phyloP scores from a whole-genome alignment of 2,329 filamentous ascomycete species.

The Hypoxylon sp. region DNA sequence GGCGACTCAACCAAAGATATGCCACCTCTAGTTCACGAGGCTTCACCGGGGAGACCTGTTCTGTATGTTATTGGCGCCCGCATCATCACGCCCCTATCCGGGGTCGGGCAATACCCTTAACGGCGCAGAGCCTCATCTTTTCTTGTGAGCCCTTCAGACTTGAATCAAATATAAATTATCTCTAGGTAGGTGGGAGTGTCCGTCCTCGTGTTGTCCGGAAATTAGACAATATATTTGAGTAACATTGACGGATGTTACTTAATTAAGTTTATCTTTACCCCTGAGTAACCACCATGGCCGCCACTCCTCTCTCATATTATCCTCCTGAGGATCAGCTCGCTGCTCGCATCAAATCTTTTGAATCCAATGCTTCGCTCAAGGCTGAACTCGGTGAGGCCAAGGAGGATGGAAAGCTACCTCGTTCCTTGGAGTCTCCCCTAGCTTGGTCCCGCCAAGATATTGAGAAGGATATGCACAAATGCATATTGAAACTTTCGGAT shows the following conservation, averaged over 20 bases:
- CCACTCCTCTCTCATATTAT: slow-evolving; percentile 27
- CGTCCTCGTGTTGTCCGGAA: background rate
- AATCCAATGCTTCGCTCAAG: slow-evolving; percentile 2
- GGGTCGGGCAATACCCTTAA: background rate
- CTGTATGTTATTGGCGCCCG: slow-evolving; percentile 23
- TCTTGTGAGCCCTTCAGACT: background rate
- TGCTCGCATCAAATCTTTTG: slow-evolving; percentile 26
- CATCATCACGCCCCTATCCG: slow-evolving; percentile 1
- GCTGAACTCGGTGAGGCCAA: background rate
- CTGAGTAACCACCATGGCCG: slow-evolving; percentile 22
- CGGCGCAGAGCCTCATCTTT: slow-evolving; percentile 15
- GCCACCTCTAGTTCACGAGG: slow-evolving; percentile 4
- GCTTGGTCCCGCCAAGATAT: slow-evolving; percentile 30
- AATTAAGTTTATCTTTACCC: slow-evolving; percentile 14
- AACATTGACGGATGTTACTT: slow-evolving; percentile 9
- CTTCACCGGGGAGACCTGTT: slow-evolving; percentile 6
- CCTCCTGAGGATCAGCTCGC: slow-evolving; percentile 27
- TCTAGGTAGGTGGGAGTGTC: background rate
- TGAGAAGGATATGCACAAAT: slow-evolving; percentile 26
- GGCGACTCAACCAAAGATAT: background rate
- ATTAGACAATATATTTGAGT: slow-evolving; percentile 17
- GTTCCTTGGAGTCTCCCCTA: slow-evolving; percentile 22
- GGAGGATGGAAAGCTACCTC: slow-evolving; percentile 15
- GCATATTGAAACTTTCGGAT: slow-evolving; percentile 26
- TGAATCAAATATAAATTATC: slow-evolving; percentile 19